Conservation (phyloP, 345 rosid species). For the Turnera subulata region DNA sequence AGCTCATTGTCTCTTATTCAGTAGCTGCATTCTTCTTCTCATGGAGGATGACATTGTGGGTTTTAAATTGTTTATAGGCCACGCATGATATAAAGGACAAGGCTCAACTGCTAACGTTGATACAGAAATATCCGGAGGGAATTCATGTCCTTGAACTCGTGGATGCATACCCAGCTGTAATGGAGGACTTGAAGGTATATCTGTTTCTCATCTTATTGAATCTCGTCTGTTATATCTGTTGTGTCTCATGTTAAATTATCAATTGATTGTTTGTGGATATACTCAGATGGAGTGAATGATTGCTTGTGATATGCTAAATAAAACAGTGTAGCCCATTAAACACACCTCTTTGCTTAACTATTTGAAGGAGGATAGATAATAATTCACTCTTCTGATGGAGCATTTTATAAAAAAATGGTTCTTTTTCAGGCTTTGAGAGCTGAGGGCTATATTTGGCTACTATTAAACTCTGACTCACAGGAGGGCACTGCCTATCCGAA, state of each 20-base stretch:
- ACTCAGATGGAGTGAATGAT: too few relatives aligned
- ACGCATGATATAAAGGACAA: slow-evolving; percentile 45
- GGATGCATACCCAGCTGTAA: slow-evolving; percentile 77
- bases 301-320: too few relatives aligned
- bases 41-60: slow-evolving; percentile 12
- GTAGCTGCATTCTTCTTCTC: background rate
- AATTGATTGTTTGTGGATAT: too few relatives aligned
- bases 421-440: slow-evolving; percentile 56
- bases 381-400: too few relatives aligned
- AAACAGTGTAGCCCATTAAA: too few relatives aligned
- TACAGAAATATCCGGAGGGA: slow-evolving; percentile 49
- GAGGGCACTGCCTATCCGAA: slow-evolving; percentile 81
- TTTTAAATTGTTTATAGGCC: slow-evolving; percentile 38
- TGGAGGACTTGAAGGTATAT: slow-evolving; percentile 78
- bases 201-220: background rate
- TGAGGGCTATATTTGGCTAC: slow-evolving; percentile 58
- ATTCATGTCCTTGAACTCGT: slow-evolving; percentile 69
- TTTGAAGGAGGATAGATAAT: too few relatives aligned
- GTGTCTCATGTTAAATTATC: background rate
- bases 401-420: background rate
- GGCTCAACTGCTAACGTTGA: slow-evolving; percentile 14
- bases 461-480: slow-evolving; percentile 63
- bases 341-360: too few relatives aligned
- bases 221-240: background rate
- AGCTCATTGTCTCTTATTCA: background rate